A percentile compares a stretch with the other conserved stretches of the same genome.
phyloP scores from a whole-genome alignment of 495 filamentous ascomycete genomes.

The Aspergillus baeticus region DNA sequence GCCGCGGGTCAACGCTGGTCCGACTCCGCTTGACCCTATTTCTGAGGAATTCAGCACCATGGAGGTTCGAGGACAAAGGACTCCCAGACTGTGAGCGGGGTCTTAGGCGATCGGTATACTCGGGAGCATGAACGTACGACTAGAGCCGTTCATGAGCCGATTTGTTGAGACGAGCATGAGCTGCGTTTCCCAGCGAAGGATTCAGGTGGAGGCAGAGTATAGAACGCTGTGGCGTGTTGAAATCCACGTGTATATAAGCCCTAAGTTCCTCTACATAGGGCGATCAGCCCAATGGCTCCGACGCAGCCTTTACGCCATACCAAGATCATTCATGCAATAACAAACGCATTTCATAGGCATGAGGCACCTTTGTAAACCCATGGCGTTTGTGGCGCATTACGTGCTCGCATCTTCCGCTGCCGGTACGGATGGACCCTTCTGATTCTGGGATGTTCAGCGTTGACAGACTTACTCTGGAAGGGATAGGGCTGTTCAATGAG shows the following conservation, averaged over 20 bases:
- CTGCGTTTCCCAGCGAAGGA: background rate
- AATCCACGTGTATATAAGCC: background rate
- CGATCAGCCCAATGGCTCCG: background rate
- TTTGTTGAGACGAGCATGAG: too few relatives aligned
- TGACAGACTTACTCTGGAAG: background rate
- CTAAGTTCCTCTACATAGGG: background rate
- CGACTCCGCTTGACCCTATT: too few relatives aligned
- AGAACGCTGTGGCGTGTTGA: background rate
- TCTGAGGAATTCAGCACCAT: too few relatives aligned
- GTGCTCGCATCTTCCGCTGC: background rate
- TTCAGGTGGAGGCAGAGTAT: background rate
- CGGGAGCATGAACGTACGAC: too few relatives aligned
- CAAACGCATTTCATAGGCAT: background rate
- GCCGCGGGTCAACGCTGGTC: too few relatives aligned
- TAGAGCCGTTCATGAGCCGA: too few relatives aligned
- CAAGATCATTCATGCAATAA: background rate
- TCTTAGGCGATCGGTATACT: too few relatives aligned
- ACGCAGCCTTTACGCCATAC: background rate
- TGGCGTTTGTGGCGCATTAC: background rate
- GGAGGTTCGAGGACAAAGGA: too few relatives aligned
- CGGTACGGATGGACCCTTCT: background rate
- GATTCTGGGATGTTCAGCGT: background rate
- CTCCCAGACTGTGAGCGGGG: too few relatives aligned
- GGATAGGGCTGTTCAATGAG: background rate
- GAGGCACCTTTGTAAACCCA: background rate